Conservation (phyloP, 1,284 basidiomycete species). For the Cryptococcus floricola region DNA sequence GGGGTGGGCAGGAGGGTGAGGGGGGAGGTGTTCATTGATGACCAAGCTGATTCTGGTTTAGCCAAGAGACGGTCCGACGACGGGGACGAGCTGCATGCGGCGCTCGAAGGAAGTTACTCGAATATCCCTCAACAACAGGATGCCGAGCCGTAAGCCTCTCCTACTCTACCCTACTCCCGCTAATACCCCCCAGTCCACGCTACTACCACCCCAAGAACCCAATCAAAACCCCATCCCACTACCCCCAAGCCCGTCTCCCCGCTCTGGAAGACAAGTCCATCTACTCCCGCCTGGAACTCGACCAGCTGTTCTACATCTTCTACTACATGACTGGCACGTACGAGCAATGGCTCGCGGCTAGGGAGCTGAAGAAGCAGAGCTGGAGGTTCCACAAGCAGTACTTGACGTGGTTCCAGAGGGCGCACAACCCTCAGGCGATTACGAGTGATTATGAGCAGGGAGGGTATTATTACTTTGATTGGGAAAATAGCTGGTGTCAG, state of each 20-base stretch:
- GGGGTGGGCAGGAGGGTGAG: not conserved
- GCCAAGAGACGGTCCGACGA: constrained; percentile 79
- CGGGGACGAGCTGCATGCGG: constrained; percentile 81
- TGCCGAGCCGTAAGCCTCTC: constrained; percentile 73
- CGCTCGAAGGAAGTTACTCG: constrained; percentile 83
- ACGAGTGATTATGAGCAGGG: constrained; percentile 99
- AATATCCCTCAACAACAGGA: constrained; percentile 89
- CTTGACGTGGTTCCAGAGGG: constrained; percentile 98
- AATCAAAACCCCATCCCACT: constrained; percentile 86
- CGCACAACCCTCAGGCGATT: constrained; percentile 97
- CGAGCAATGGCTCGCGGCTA: constrained; percentile 94
- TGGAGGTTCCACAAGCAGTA: constrained; percentile 99
- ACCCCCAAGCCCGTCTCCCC: constrained; percentile 82
- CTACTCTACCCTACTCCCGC: not conserved
- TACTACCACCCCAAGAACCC: constrained; percentile 96
- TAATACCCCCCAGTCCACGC: constrained; percentile 63
- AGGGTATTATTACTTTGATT: constrained; percentile 94
- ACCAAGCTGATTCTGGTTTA: constrained; percentile 38
- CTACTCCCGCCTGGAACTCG: constrained; percentile 90
- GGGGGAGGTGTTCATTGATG: not conserved
- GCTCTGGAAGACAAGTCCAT: constrained; percentile 79
- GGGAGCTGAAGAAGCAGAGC: constrained; percentile 93
- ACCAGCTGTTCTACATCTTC: constrained; percentile 98
- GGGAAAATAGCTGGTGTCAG: constrained; percentile 97
- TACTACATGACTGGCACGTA: constrained; percentile 97